Base-by-base conservation (phyloP, 2,329 filamentous ascomycete genomes). In the Coleophoma eucalyptorum region DNA sequence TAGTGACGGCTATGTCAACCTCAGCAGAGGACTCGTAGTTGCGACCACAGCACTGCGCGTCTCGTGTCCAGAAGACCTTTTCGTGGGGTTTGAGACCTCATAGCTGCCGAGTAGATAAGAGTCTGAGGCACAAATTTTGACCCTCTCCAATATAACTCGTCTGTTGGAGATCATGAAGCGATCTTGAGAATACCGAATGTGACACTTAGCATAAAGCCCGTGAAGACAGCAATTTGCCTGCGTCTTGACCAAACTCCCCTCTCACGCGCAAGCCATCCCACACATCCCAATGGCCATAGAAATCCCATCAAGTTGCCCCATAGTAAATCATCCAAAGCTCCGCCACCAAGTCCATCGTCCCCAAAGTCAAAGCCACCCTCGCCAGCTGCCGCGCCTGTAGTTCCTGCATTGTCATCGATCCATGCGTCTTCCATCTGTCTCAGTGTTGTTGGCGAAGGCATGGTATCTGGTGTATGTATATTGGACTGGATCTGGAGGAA, bases 261-360 rank as follows among this genome's bases (percentile, higher is more conserved):
- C 68, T 96, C 90, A 53, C 92, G 78, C 57, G 93, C 79, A 46
- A 95, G 73, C 90, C 92, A 97, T 48, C 87, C 84, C 50, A 93
- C 74, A 62, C 89, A 91, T 0, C 90, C 93, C 10, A 97, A 69
- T 4, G 94, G 94, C 83, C 93, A 97, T 67, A 99, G 88, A 74
- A 97, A 99, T 0, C 94, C 94, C 62, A 94, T 89, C 52, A 95
- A 74, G 68, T 94, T 90, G 4, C 92, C 94, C 71, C 86, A 89
- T 52, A 97, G 77, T 73, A 97, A 82, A 62, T 95, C 86, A 63
- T 97, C 93, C 42, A 96, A 73, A 11, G 88, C 63, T 55, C 67
- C 61, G 53, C 67, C 56, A 42, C 65, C 61, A 56, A 55, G 62
- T 51, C 63, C 40, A 19, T 46, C 34, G 11, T 48, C 51, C n/a